Base-by-base conservation (phyloP, 2,329 filamentous ascomycete genomes). In the Fusarium ambrosium region DNA sequence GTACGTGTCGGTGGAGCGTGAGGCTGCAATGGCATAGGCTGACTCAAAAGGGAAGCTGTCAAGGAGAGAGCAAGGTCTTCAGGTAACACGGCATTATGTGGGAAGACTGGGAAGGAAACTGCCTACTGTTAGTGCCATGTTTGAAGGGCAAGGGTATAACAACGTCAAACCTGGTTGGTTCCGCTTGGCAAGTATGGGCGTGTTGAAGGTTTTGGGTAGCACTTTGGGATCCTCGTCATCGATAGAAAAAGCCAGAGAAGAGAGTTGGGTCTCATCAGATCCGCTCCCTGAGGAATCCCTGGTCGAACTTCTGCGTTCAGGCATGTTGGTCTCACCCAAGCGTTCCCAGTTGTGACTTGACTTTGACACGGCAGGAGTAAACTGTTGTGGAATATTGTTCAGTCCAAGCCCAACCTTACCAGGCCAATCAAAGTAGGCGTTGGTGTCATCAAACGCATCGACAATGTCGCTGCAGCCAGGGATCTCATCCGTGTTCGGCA, bases 1-100 rank as follows among this genome's bases (percentile, higher is more conserved):
- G 79, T 69, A 4, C 75, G 68, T 51, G 80, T 78, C n/a, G 73
- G 77, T 18, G 81, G 72, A 11, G 80, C 75, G 16, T 81, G 81
- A 6, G 81, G 68, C 4, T 84, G 81, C 4, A 85, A 76, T 0
- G 85, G 82, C 34, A 83, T 79, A 13, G 86, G 84, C 62, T 89
- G 87, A 59, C 87, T 87, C 32, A 89, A 80, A 43, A 89, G 78
- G 1, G 87, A 88, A 64, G 85, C 83, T 0, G 86, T 86, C 62
- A 89, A 79, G n/a, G 85, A 83, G 7, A 82, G 81, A 6, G 85
- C 83, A 6, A 87, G 77, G 37, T 85, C 84, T 3, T 81, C 66
- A 3, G 80, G 73, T 4, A 81, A 66, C 7, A 61, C 61, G 22
- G 69, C 43, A 22, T 66, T 64, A 34, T 78, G 60, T 10, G 71